Base-by-base conservation (phyloP, 1,284 basidiomycete species). In the Cystobasidium sp. region DNA sequence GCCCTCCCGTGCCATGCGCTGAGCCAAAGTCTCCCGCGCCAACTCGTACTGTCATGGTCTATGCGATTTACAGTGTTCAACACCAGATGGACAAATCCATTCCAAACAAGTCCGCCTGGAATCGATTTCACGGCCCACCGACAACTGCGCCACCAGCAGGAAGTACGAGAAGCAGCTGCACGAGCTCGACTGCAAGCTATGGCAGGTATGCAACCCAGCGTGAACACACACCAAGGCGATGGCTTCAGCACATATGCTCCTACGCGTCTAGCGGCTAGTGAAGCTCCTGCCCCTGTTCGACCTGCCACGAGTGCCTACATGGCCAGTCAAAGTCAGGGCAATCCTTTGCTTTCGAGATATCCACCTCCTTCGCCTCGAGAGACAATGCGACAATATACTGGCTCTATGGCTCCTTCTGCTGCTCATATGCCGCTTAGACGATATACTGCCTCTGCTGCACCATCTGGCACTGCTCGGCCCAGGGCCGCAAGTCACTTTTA, bases 121-220 rank as follows among this genome's bases (percentile, higher is more conserved):
- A 63, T 63, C 37, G 46, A 63, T 49, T 63, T 63, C 44, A 63
- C 61, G 31, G 44, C 61, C 20, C 61, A 63, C 43, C 43, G 61
- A 31, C 44, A 49, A 41, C 10, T 49, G n/a, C 39, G 12, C 7
- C 61, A 5, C 6, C 61, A 63, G 43, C 37, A 31, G 7, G 56
- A 63, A 49, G 61, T 44, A 22, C 59, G 18, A 43, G 39, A 61
- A n/a, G 39, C 18, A 18, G 61, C 24, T 22, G 61, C 43, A 16
- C 61, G 18, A 24, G 61, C 61, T 49, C 3, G 20, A 14, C 37
- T 22, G n/a, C 37, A 63, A 24, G 43, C 44, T 12, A 20, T 20
- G 12, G 18, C n/a, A 18, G 12, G n/a, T 12, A n/a, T 18, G 9
- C 43, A 47, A 10, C 4, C 16, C 18, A 41, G 20, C 22, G 61